Evolutionary conservation across 2,329 filamentous ascomycete genomes (phyloP), one percentile per base, ranked within the genome.

Genomic region (Chrysoporthe cubensis): DNA sequence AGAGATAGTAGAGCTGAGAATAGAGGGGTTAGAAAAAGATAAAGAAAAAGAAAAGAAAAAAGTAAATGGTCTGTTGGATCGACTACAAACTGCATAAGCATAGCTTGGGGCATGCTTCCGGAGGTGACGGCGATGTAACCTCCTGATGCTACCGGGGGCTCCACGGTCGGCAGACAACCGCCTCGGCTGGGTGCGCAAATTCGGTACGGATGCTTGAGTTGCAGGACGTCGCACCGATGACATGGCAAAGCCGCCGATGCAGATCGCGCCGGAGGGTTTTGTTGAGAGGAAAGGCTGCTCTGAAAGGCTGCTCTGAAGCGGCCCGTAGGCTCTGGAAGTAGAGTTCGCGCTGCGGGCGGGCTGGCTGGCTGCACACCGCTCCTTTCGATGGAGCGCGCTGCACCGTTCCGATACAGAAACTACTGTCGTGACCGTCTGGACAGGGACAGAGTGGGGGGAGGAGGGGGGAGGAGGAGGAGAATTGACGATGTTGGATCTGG

Each of bases 361-460:
- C 4, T 18, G 8, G 37, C 40, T 32, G 37, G 54, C 18, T 58
- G 56, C 56, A 58, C 56, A 58, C 56, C 56, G 34, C 56, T 58
- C 56, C 56, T 58, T 58, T 6, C 26, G 11, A 54, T 54, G 50
- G 26, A 54, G 32, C 50, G 26, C 13, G 16, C 50, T 32, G 50
- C 21, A 13, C 26, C 13, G 11, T 32, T 3, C 50, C 21, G 50
- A 13, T 26, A 21, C 16, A 16, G 11, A 26, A 54, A 32, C 50
- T 21, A 34, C 32, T 1, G 32, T 54, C 26, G 50, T 54, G 26
- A 54, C 50, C 50, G 4, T 54, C 50, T 32, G 50, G 11, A 5
- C 26, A 54, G 21, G 21, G 48, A 52, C n/a, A 52, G n/a, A n/a
- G 9, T n/a, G 11, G 14, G 21, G 26, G 26, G 26, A 26, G 26